These are phyloP conservation scores for Rhodosporidiobolus odoratus DNA, from an alignment of 768 basidiomycete species.

Conservation along the genomic window DNA sequence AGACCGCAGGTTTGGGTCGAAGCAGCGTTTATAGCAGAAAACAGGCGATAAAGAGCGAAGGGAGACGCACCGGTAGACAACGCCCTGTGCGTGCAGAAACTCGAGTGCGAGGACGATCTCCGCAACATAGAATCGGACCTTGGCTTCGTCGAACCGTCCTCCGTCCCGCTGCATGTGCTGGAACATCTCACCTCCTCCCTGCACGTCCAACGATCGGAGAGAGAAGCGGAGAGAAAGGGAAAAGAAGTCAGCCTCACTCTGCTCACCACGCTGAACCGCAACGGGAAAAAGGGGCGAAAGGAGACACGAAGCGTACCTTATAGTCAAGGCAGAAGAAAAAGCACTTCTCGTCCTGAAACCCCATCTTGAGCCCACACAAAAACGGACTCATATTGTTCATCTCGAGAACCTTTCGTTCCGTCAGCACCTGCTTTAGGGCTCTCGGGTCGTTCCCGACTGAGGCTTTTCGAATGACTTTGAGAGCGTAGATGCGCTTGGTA, in stretches of 20 bases:
- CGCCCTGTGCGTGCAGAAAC: conserved; percentile 90
- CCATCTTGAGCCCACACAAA: conserved; percentile 93
- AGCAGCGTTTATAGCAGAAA: not conserved
- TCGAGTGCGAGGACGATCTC: conserved; percentile 89
- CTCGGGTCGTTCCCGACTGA: conserved; percentile 95
- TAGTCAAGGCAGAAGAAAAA: conserved; percentile 37
- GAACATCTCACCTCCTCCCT: conserved; percentile 96
- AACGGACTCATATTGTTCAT: conserved; percentile 72
- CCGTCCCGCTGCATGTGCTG: conserved; percentile 97
- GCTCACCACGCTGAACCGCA: not conserved
- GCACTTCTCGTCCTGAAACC: conserved; percentile 25
- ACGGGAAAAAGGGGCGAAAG: not conserved
- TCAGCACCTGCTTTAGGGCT: conserved; percentile 77
- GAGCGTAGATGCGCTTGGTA: conserved; percentile 92
- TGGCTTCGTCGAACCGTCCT: conserved; percentile 87
- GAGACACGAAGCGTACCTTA: conserved; percentile 18
- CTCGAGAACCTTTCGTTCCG: conserved; percentile 95
- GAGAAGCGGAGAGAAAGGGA: not conserved
- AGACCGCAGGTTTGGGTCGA: not conserved
- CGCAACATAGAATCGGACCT: conserved; percentile 88
- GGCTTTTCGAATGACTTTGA: conserved; percentile 97
- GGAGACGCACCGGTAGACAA: conserved; percentile 56
- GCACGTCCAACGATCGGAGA: not conserved
- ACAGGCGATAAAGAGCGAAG: not conserved
- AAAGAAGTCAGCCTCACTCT: not conserved